phyloP scores from a whole-genome alignment of 2,329 filamentous ascomycete species.

The Fusarium dlaminii region DNA sequence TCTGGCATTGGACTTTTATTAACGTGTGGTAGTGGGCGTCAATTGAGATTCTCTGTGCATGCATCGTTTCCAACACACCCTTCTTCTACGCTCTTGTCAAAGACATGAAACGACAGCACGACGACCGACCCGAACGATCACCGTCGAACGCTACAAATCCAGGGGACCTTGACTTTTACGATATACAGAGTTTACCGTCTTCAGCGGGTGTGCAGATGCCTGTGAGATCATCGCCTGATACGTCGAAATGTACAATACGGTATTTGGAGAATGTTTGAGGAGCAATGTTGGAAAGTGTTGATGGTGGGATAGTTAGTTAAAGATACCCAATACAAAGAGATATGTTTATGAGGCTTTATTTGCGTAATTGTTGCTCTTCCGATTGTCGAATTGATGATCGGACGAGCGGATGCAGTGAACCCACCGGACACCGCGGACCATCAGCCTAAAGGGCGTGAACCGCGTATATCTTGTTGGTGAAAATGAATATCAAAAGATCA shows the following conservation, averaged over 20 bases:
- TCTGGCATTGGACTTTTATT: not conserved
- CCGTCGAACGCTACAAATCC: conserved; percentile 11
- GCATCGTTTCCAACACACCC: conserved; percentile 45
- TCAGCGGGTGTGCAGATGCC: not conserved
- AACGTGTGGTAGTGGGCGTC: conserved; percentile 42
- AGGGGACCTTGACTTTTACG: conserved; percentile 23
- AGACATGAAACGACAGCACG: conserved; percentile 41
- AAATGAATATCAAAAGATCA: not conserved
- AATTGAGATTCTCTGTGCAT: conserved; percentile 46
- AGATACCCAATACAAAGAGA: conserved; percentile 5
- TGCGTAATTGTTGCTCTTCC: not conserved
- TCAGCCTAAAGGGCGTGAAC: not conserved
- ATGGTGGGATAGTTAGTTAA: not conserved
- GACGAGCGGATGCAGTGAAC: not conserved
- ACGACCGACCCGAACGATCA: conserved; percentile 26
- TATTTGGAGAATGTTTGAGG: conserved; percentile 5
- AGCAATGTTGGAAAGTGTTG: accelerated
- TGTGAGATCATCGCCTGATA: not conserved
- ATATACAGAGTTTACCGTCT: conserved; percentile 25
- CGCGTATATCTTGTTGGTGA: no score
- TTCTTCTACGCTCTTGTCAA: conserved; percentile 45
- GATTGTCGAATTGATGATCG: not conserved
- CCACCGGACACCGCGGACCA: not conserved
- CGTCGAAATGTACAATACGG: conserved; percentile 4
- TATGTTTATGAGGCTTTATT: not conserved